Evolutionary conservation across 1,139 yeast species (phyloP).

Genomic region (Pichia sp.): DNA sequence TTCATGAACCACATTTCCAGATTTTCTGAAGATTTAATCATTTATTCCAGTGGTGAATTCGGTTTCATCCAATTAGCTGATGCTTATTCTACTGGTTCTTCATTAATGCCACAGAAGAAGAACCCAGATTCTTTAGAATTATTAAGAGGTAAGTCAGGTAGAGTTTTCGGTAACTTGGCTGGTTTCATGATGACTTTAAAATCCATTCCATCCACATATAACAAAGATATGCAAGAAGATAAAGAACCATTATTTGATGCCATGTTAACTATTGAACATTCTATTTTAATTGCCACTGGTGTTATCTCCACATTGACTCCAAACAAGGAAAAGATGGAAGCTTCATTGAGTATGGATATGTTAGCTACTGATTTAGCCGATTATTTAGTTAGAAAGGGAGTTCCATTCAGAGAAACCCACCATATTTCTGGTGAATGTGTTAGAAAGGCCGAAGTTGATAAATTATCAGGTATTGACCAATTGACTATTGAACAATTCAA

Average conservation of each 20-base stretch:
- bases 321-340: slow-evolving; percentile 72
- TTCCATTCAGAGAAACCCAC: slow-evolving; percentile 98
- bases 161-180: slow-evolving; percentile 91
- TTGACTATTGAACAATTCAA: slow-evolving; percentile 75
- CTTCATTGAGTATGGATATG: slow-evolving; percentile 97
- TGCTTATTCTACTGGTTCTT: slow-evolving; percentile 98
- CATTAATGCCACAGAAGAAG: slow-evolving; percentile 98
- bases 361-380: slow-evolving; percentile 98
- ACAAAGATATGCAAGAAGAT: slow-evolving; percentile 98
- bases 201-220: slow-evolving; percentile 95
- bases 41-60: slow-evolving; percentile 96
- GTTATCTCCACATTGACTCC: slow-evolving; percentile 84
- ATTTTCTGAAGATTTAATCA: slow-evolving; percentile 90
- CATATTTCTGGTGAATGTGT: slow-evolving; percentile 99
- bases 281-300: slow-evolving; percentile 92
- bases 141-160: slow-evolving; percentile 94
- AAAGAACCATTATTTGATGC: slow-evolving; percentile 96
- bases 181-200: slow-evolving; percentile 96
- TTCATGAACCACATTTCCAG: slow-evolving; percentile 95
- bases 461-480: slow-evolving; percentile 78
- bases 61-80: slow-evolving; percentile 92
- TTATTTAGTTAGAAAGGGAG: slow-evolving; percentile 95
- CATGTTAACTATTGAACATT: slow-evolving; percentile 87
- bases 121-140: slow-evolving; percentile 96
- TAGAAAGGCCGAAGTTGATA: slow-evolving; percentile 76